phyloP scores from a whole-genome alignment of 75 land plant genomes.

The Isoetes taiwanensis region DNA sequence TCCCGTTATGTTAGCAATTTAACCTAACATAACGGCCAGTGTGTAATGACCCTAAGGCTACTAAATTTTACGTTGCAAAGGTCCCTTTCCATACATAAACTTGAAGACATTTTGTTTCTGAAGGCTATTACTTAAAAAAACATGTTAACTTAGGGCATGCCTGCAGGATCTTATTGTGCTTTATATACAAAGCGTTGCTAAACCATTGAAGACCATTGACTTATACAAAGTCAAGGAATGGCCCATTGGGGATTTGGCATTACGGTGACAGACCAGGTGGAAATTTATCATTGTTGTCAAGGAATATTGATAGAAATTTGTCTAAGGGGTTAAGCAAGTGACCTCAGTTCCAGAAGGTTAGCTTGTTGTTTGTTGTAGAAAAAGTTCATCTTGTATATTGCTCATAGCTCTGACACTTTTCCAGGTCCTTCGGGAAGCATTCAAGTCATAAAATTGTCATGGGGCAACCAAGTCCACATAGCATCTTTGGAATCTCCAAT shows the following conservation, averaged over 20 bases:
- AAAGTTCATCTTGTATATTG: background rate
- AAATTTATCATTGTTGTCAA: slow-evolving; percentile 73
- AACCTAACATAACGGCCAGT: no score
- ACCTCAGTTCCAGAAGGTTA: slow-evolving; percentile 6
- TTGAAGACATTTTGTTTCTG: no score
- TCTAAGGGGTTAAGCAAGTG: slow-evolving; percentile 51
- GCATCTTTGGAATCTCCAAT: slow-evolving; percentile 66
- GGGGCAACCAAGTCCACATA: slow-evolving; percentile 77
- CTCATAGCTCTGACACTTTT: slow-evolving; percentile 1
- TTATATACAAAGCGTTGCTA: no score
- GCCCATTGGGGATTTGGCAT: slow-evolving; percentile 82
- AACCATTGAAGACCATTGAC: no score
- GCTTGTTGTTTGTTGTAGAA: background rate
- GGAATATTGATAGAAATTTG: slow-evolving; percentile 75
- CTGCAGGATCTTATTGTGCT: no score
- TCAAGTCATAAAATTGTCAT: slow-evolving; percentile 64
- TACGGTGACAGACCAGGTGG: slow-evolving; percentile 74
- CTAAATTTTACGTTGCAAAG: no score
- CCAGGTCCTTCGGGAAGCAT: slow-evolving; percentile 68
- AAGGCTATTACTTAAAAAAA: no score
- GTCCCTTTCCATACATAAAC: no score
- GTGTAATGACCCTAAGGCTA: no score
- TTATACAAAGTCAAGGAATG: no score
- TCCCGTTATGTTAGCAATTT: no score
- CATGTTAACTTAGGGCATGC: no score